Conservation (phyloP, 495 filamentous ascomycete species). For the Penicillium cinerascens region DNA sequence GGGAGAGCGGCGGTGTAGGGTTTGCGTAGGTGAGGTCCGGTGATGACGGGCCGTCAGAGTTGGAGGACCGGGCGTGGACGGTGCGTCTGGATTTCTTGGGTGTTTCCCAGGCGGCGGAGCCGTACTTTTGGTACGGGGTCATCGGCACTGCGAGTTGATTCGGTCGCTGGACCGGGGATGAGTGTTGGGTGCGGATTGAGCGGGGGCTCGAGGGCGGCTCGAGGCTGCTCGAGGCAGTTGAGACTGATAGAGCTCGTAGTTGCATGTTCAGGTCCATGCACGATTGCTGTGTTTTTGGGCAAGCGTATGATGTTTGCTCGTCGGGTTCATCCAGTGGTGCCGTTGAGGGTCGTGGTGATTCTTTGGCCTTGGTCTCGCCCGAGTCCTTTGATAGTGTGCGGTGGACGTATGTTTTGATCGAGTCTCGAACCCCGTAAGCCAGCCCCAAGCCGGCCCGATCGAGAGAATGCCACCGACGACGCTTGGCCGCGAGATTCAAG, state of each 20-base stretch:
- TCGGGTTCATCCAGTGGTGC: conserved; percentile 6
- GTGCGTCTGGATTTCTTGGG: conserved; percentile 29
- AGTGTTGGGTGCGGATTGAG: conserved; percentile 2
- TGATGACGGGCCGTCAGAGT: background rate
- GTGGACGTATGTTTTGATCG: conserved; percentile 38
- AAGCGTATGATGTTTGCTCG: background rate
- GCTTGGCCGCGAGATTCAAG: conserved; percentile 24
- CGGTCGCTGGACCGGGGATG: conserved; percentile 8
- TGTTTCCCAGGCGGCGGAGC: conserved; percentile 36
- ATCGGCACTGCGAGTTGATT: conserved; percentile 36
- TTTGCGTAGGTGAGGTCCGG: conserved; percentile 1
- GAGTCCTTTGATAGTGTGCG: conserved; percentile 30
- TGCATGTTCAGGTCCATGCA: conserved; percentile 2
- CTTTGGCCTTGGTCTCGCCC: conserved; percentile 19
- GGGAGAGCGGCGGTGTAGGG: conserved; percentile 17
- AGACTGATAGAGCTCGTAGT: conserved; percentile 24
- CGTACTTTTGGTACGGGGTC: conserved; percentile 37
- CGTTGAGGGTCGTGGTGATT: conserved; percentile 19
- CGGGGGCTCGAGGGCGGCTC: background rate
- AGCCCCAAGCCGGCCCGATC: conserved; percentile 22
- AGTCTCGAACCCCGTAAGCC: conserved; percentile 33
- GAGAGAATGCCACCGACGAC: conserved; percentile 24
- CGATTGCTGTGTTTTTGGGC: background rate
- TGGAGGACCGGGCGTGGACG: conserved; percentile 12
- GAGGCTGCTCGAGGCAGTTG: conserved; percentile 15